Base-by-base conservation (phyloP, 192 early-diverging fungal species). In the Rhizophagus prolifer region DNA sequence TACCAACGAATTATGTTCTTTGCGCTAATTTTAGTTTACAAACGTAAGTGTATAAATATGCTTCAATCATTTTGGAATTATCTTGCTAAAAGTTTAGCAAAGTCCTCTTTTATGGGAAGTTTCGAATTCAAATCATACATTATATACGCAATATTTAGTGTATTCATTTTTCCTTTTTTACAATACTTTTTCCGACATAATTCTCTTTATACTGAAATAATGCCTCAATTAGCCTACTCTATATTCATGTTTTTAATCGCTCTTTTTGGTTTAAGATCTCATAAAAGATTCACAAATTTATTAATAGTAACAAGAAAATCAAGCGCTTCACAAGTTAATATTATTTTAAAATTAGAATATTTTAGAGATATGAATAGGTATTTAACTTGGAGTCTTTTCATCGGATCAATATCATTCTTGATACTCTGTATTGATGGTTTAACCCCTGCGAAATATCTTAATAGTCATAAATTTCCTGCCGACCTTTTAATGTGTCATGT, bases 41-140 rank as follows among this genome's bases (percentile, higher is more conserved):
- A 78, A 83, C 80, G 83, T 84, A 79, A 75, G 75, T 73, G 28
- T 61, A n/a, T n/a, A n/a, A n/a, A n/a, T n/a, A n/a, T 85, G 1
- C 50, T 85, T 23, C 84, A 85, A 79, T 81, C 79, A 9, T 85
- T 83, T 70, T 85, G 84, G 84, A 81, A 83, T 58, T 85, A 85
- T 63, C 64, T 85, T 36, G 79, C 81, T 12, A 79, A 81, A 10
- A 80, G 74, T 72, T 70, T 85, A 31, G 82, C 82, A 61, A 85
- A 83, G 41, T 70, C 78, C 12, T 75, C 74, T 34, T 85, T 85
- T 65, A 85, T 85, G 84, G 79, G 79, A 30, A 83, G 82, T 50
- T 78, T 58, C 62, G 84, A 85, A 79, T 83, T 83, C 38, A 79
- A 79, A 65, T 82, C 80, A 59, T 85, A 85, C 26, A 81, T 85